These are phyloP conservation scores for Bonia amplexicaulis DNA, from an alignment of 176 grass and related monocot genomes.

Conservation along the genomic window DNA sequence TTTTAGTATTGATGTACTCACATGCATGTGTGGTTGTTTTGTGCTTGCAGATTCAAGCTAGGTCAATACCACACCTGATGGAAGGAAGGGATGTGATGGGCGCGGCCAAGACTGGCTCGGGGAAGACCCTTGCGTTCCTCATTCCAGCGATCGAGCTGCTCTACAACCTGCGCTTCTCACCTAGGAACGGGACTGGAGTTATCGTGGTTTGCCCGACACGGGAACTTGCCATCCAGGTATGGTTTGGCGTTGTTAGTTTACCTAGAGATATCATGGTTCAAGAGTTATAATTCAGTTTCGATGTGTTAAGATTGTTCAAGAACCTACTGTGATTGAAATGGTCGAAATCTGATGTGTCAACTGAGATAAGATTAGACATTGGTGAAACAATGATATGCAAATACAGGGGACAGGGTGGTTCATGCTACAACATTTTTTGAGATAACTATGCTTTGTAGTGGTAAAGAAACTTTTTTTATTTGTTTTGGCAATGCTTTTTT, in stretches of 20 bases:
- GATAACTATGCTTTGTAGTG: neutral
- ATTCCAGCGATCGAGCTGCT: slow-evolving; percentile 66
- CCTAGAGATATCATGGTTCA: neutral
- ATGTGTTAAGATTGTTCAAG: neutral
- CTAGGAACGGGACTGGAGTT: slow-evolving; percentile 70
- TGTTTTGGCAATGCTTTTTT: neutral
- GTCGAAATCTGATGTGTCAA: neutral
- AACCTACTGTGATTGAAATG: neutral
- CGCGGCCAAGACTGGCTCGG: slow-evolving; percentile 64
- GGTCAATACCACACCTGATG: slow-evolving; percentile 66
- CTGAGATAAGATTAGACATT: neutral
- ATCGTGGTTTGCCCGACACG: slow-evolving; percentile 72
- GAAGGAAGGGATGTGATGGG: slow-evolving; percentile 74
- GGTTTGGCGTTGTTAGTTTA: neutral
- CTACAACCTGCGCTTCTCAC: slow-evolving; percentile 41
- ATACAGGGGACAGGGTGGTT: neutral
- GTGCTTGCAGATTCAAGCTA: slow-evolving; percentile 66
- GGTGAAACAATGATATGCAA: neutral
- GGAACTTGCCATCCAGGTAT: slow-evolving; percentile 65
- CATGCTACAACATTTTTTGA: neutral
- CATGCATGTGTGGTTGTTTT: neutral
- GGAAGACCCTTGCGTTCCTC: slow-evolving; percentile 79
- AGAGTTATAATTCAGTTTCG: neutral
- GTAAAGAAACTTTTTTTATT: neutral
- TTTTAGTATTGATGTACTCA: neutral